A percentile compares a stretch with the other conserved stretches of the same genome.
These are phyloP conservation scores for Hortiboletus campestris DNA, from an alignment of 768 basidiomycete species.

Conservation along the genomic window DNA sequence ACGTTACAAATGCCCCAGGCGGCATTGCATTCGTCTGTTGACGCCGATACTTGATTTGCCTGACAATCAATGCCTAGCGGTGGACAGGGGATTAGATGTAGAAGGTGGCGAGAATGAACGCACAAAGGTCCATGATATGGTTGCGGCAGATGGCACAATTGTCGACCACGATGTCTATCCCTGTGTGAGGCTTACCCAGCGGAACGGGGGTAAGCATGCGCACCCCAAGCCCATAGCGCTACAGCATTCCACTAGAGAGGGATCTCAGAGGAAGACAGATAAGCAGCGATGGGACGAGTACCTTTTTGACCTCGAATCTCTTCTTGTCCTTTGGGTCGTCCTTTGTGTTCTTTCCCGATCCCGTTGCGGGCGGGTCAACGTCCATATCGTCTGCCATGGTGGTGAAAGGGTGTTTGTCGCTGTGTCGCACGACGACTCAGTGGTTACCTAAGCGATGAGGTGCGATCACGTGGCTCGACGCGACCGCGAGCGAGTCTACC, in stretches of 20 bases:
- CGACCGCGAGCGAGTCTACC: slow-evolving; percentile 40
- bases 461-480: slow-evolving; percentile 36
- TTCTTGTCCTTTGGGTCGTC: slow-evolving; percentile 71
- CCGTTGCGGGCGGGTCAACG: slow-evolving; percentile 50
- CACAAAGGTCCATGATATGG: slow-evolving; percentile 99
- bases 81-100: slow-evolving; percentile 4
- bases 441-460: slow-evolving; percentile 16
- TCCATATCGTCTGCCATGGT: slow-evolving; percentile 67
- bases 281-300: slow-evolving; percentile 30
- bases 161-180: slow-evolving; percentile 92
- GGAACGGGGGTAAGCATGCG: slow-evolving; percentile 15
- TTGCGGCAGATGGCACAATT: slow-evolving; percentile 99
- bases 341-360: slow-evolving; percentile 45
- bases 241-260: slow-evolving; percentile 92
- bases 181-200: slow-evolving; percentile 10
- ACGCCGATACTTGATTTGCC: slow-evolving; percentile 96
- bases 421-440: neutral
- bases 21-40: slow-evolving; percentile 95
- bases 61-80: slow-evolving; percentile 95
- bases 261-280: neutral
- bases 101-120: slow-evolving; percentile 28
- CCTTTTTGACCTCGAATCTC: slow-evolving; percentile 99
- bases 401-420: neutral
- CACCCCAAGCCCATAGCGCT: slow-evolving; percentile 98
- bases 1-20: slow-evolving; percentile 99